These are phyloP conservation scores for Epichloe coenophiala DNA, from an alignment of 2,329 filamentous ascomycete genomes.

Conservation along the genomic window DNA sequence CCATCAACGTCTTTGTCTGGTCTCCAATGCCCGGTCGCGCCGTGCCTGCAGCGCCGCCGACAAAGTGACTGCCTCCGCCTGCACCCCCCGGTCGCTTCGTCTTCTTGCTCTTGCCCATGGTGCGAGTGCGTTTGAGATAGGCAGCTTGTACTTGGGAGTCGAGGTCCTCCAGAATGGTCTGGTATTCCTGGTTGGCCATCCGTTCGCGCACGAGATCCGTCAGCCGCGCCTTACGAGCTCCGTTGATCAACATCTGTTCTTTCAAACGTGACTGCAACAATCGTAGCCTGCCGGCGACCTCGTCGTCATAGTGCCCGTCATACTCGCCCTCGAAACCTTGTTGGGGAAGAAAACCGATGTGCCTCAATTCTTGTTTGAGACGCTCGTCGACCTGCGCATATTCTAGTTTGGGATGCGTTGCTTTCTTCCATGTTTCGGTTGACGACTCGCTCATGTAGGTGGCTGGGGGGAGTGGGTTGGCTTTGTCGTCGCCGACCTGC, in stretches of 20 bases:
- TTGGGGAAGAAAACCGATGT: constrained; percentile 72
- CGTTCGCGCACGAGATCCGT: constrained; percentile 80
- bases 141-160: constrained; percentile 90
- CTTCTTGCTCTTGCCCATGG: constrained; percentile 88
- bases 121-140: constrained; percentile 89
- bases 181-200: constrained; percentile 94
- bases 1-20: constrained; percentile 82
- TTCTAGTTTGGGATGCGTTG: constrained; percentile 62
- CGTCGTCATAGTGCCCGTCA: constrained; percentile 83
- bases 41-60: constrained; percentile 47
- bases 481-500: constrained; percentile 22
- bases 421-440: constrained; percentile 66
- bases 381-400: constrained; percentile 82
- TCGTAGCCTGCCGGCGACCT: constrained; percentile 79
- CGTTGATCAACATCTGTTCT: constrained; percentile 75
- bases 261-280: constrained; percentile 72
- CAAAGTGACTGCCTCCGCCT: constrained; percentile 53
- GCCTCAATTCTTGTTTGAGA: constrained; percentile 76
- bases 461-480: constrained; percentile 42
- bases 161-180: constrained; percentile 90
- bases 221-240: constrained; percentile 75
- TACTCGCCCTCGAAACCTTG: constrained; percentile 60
- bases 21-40: constrained; percentile 78
- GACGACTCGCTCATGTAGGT: constrained; percentile 68
- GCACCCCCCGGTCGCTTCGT: constrained; percentile 67